phyloP scores from a whole-genome alignment of 108 stramenopile species.

The Bacterosira constricta region DNA sequence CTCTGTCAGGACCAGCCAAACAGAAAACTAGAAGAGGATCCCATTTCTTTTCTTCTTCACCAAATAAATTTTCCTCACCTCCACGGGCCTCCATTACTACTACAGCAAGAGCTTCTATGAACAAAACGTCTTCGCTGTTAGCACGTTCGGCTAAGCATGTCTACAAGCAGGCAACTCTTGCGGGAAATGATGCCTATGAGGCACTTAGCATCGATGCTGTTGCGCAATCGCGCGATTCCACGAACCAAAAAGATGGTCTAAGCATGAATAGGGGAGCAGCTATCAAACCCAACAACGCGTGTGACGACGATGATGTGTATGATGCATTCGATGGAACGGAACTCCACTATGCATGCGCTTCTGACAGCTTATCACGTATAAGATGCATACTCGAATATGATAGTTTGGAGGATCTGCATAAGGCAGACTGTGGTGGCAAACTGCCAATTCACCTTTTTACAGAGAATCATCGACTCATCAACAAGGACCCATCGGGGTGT shows the following conservation, averaged over 20 bases:
- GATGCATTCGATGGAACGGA: slow-evolving; percentile 23
- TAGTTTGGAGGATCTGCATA: background rate
- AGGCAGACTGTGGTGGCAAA: slow-evolving; percentile 12
- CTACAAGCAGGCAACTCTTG: slow-evolving; percentile 31
- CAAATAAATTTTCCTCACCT: slow-evolving; percentile 9
- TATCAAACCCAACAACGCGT: no score
- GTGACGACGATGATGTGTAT: slow-evolving; percentile 9
- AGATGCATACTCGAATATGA: slow-evolving; percentile 8
- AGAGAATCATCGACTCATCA: slow-evolving; percentile 26
- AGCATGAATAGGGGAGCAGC: no score
- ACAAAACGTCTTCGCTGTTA: slow-evolving; percentile 19
- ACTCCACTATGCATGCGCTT: slow-evolving; percentile 46
- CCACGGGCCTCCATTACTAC: background rate
- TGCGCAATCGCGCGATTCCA: no score
- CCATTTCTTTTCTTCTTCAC: no score
- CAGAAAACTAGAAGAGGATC: background rate
- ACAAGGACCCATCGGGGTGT: slow-evolving; percentile 15
- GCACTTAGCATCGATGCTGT: slow-evolving; percentile 1
- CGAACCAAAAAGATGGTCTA: no score
- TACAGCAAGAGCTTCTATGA: slow-evolving; percentile 13
- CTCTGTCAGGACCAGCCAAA: background rate
- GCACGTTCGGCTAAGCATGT: slow-evolving; percentile 27
- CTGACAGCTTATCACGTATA: slow-evolving; percentile 13
- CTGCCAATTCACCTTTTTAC: slow-evolving; percentile 37
- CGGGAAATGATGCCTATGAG: slow-evolving; percentile 28